These are phyloP conservation scores for Pythium brassicae DNA, from an alignment of 352 stramenopile species.

Conservation along the genomic window DNA sequence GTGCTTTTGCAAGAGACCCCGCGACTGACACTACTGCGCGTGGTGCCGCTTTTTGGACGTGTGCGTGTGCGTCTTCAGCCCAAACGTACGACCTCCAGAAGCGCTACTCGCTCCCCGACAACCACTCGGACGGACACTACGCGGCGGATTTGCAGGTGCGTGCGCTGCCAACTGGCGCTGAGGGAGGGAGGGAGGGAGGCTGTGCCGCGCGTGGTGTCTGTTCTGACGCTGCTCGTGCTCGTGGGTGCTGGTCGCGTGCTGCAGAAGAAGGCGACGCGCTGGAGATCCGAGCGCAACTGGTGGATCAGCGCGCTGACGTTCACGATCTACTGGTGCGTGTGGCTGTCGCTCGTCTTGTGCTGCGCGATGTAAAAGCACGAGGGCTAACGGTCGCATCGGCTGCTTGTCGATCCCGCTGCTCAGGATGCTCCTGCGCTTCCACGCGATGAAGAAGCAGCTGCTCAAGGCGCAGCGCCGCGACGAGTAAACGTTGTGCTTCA, in stretches of 20 bases:
- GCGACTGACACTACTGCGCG: not conserved
- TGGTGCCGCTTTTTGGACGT: too few relatives aligned
- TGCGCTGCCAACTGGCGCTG: not conserved
- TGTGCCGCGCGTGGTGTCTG: too few relatives aligned
- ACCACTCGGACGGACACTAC: constrained; percentile 48
- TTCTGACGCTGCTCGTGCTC: not conserved
- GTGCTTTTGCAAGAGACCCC: not conserved
- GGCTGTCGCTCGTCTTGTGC: not conserved
- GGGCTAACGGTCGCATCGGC: not conserved
- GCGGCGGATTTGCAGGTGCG: constrained; percentile 63
- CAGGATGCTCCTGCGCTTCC: constrained; percentile 78
- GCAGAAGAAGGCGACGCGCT: constrained; percentile 72
- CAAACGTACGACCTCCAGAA: constrained; percentile 82
- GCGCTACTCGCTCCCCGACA: constrained; percentile 36
- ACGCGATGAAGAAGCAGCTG: constrained; percentile 78
- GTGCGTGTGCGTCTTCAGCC: constrained; percentile 15
- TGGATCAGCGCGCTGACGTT: constrained; percentile 85
- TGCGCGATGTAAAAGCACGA: not conserved
- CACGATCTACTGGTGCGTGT: constrained; percentile 74
- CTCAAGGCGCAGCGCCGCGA: constrained; percentile 58
- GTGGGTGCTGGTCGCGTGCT: not conserved
- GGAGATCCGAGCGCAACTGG: constrained; percentile 77
- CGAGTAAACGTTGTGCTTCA: constrained; percentile 24
- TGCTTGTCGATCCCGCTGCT: not conserved
- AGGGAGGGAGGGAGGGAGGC: too few relatives aligned